Evolutionary conservation across 2,329 filamentous ascomycete genomes (phyloP).

Genomic region (Plectosphaerella plurivora): DNA sequence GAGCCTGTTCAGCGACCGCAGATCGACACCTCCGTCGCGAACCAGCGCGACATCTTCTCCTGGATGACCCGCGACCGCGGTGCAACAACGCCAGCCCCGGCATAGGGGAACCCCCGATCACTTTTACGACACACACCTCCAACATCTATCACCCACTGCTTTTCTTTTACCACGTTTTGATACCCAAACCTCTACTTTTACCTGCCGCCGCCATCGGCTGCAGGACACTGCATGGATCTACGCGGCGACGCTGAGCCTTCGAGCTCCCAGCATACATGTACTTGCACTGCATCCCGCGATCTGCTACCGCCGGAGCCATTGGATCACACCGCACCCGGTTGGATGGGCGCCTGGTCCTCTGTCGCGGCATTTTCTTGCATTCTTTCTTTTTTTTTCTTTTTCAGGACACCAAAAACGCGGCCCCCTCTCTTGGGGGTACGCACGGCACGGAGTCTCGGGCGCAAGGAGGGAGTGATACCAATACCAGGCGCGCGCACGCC

Average conservation of each 20-base stretch:
- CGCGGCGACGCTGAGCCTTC: no score
- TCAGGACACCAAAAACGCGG: no score
- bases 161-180: slow-evolving; percentile 22
- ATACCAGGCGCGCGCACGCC: no score
- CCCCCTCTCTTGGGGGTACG: no score
- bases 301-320: not conserved
- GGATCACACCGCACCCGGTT: not conserved
- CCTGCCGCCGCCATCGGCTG: slow-evolving; percentile 5
- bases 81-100: slow-evolving; percentile 9
- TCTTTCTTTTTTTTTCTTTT: no score
- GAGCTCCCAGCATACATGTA: not conserved
- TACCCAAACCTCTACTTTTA: slow-evolving; percentile 22
- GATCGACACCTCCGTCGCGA: slow-evolving; percentile 21
- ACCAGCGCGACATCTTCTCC: slow-evolving; percentile 38
- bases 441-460: no score
- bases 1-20: slow-evolving; percentile 37
- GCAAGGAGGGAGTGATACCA: no score
- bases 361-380: no score
- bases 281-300: not conserved
- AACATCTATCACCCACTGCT: slow-evolving; percentile 7
- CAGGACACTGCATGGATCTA: not conserved
- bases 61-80: slow-evolving; percentile 47
- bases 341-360: no score
- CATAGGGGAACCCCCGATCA: not conserved
- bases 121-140: slow-evolving; percentile 5